Percentiles rank a stretch among this genome's conserved stretches.
Conservation (phyloP, 2,329 filamentous ascomycete genomes). For the Fusarium sulawesiense region DNA sequence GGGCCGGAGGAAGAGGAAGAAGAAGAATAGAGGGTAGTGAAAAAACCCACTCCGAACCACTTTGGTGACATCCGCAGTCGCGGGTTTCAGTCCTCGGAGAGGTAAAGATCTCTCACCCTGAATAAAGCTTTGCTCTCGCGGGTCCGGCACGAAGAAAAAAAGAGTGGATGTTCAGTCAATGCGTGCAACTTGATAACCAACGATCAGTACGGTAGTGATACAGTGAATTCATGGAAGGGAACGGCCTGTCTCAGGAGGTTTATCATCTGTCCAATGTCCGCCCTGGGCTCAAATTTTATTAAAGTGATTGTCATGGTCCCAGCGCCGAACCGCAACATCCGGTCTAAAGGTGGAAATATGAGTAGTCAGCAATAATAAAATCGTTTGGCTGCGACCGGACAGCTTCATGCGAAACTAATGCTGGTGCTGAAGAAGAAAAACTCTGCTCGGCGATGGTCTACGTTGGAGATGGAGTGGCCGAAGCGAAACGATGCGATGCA, state of each 20-base stretch:
- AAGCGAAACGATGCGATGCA: constrained; percentile 5
- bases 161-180: constrained; percentile 17
- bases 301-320: constrained; percentile 37
- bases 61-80: constrained; percentile 36
- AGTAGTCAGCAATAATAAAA: constrained; percentile 13
- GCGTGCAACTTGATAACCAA: constrained; percentile 24
- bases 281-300: constrained; percentile 29
- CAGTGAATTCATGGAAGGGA: constrained; percentile 39
- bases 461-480: constrained; percentile 34
- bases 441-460: constrained; percentile 16
- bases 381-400: constrained; percentile 32
- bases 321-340: constrained; percentile 37
- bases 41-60: constrained; percentile 41
- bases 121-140: constrained; percentile 7
- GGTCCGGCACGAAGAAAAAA: not conserved
- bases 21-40: constrained; percentile 14
- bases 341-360: constrained; percentile 14
- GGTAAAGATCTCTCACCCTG: constrained; percentile 29
- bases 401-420: constrained; percentile 37
- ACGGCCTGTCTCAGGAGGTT: constrained; percentile 34
- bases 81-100: constrained; percentile 27
- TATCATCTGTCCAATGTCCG: constrained; percentile 12
- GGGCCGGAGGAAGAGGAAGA: constrained; percentile 35
- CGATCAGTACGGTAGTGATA: constrained; percentile 31
- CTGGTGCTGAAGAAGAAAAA: constrained; percentile 23